Percentiles rank a stretch among this genome's conserved stretches.
phyloP scores from a whole-genome alignment of 331 rosid genomes.

The Cydonia oblonga region DNA sequence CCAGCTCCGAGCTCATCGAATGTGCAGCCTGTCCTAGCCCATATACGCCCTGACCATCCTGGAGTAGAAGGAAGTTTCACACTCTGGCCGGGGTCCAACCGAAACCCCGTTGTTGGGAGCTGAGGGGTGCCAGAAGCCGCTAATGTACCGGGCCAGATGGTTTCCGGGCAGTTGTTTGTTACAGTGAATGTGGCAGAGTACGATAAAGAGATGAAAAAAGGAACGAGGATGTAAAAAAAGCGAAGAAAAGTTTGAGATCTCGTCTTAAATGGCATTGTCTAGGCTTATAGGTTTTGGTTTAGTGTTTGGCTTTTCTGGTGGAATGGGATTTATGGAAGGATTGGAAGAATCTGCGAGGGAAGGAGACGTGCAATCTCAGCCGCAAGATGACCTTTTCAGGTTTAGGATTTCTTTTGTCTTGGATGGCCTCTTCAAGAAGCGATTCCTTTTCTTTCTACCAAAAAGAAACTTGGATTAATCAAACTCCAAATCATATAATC shows the following conservation, averaged over 20 bases:
- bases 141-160: conserved; percentile 71
- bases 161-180: conserved; percentile 49
- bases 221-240: conserved; percentile 12
- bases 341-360: conserved; percentile 14
- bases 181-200: conserved; percentile 45
- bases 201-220: conserved; percentile 17
- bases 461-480: not conserved
- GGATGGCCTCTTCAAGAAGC: conserved; percentile 42
- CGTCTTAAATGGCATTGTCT: conserved; percentile 16
- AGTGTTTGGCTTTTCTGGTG: not conserved
- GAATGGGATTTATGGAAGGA: conserved; percentile 5
- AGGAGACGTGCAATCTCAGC: conserved; percentile 22
- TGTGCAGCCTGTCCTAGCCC: conserved; percentile 91
- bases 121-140: conserved; percentile 57
- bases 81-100: conserved; percentile 36
- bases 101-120: conserved; percentile 59
- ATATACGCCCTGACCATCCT: conserved; percentile 86
- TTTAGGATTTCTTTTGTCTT: conserved; percentile 54
- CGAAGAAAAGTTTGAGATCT: conserved; percentile 6
- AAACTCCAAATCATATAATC: not conserved
- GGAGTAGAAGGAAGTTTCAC: conserved; percentile 41
- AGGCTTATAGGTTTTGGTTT: not conserved
- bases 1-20: conserved; percentile 66
- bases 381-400: conserved; percentile 42
- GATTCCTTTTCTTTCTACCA: conserved; percentile 37